Conservation (phyloP, 176 grass and related monocot genomes). For the Microstegium vimineum region DNA sequence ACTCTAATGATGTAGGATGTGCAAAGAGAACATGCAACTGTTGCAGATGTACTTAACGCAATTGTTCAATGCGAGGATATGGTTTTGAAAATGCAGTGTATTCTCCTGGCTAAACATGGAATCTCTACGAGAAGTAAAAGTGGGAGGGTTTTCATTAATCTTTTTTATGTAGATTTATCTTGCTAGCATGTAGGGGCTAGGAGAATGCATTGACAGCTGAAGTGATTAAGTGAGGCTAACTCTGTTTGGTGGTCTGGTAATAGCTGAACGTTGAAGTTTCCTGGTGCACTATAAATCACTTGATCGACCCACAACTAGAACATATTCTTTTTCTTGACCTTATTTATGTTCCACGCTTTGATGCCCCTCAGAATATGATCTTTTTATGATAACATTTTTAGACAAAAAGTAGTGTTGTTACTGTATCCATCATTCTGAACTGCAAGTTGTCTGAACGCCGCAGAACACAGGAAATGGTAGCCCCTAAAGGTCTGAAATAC, state of each 20-base stretch:
- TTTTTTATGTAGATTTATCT: neutral
- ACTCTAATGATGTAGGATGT: neutral
- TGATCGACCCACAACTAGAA: neutral
- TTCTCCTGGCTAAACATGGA: neutral
- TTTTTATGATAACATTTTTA: neutral
- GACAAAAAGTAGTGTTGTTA: neutral
- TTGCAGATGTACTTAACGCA: neutral
- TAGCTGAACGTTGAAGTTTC: neutral
- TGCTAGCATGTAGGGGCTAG: neutral
- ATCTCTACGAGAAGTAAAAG: neutral
- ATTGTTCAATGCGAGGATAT: neutral
- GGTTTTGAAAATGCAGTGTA: neutral
- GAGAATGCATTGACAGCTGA: neutral
- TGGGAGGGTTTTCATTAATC: neutral
- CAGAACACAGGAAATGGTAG: neutral
- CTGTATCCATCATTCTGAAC: neutral
- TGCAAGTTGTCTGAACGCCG: neutral
- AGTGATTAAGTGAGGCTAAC: neutral
- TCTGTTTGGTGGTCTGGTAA: neutral
- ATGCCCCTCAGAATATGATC: neutral
- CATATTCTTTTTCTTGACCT: neutral
- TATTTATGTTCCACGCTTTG: neutral
- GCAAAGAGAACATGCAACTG: neutral
- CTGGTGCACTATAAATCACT: neutral
- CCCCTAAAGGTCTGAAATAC: neutral